Evolutionary conservation across 2,329 filamentous ascomycete genomes (phyloP).

Genomic region (Penicillium fuscoglaucum): DNA sequence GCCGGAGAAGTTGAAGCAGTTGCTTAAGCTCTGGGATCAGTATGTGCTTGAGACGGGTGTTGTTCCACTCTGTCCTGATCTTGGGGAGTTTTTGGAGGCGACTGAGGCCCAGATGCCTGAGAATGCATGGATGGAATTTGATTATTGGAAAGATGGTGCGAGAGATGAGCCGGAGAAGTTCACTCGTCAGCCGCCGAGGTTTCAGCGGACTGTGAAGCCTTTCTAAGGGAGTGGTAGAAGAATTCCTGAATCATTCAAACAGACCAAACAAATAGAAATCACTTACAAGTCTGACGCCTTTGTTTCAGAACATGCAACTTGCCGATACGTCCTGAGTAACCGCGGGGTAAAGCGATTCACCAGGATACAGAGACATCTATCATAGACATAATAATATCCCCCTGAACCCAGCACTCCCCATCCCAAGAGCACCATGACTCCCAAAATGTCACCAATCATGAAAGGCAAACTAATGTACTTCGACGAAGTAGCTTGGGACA

Average conservation of each 20-base stretch:
- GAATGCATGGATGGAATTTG: conserved; percentile 66
- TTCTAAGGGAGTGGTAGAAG: conserved; percentile 21
- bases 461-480: conserved; percentile 5
- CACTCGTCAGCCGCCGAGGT: conserved; percentile 37
- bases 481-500: conserved; percentile 6
- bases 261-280: not conserved
- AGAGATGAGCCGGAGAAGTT: conserved; percentile 52
- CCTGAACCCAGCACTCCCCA: too few species aligned
- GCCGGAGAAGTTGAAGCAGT: conserved; percentile 48
- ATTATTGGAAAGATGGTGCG: conserved; percentile 61
- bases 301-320: not conserved
- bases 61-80: conserved; percentile 58
- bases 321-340: not conserved
- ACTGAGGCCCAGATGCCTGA: conserved; percentile 66
- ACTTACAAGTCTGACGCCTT: not conserved
- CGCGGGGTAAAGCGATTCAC: not conserved
- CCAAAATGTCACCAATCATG: too few species aligned
- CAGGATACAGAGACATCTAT: not conserved
- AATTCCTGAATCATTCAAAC: not conserved
- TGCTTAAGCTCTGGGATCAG: conserved; percentile 58
- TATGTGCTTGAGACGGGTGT: conserved; percentile 62
- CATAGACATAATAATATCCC: not conserved
- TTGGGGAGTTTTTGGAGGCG: conserved; percentile 60
- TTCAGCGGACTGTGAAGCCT: conserved; percentile 38
- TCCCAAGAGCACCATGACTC: too few species aligned